phyloP scores from a whole-genome alignment of 176 grass and related monocot genomes.

The Carex kokanica region DNA sequence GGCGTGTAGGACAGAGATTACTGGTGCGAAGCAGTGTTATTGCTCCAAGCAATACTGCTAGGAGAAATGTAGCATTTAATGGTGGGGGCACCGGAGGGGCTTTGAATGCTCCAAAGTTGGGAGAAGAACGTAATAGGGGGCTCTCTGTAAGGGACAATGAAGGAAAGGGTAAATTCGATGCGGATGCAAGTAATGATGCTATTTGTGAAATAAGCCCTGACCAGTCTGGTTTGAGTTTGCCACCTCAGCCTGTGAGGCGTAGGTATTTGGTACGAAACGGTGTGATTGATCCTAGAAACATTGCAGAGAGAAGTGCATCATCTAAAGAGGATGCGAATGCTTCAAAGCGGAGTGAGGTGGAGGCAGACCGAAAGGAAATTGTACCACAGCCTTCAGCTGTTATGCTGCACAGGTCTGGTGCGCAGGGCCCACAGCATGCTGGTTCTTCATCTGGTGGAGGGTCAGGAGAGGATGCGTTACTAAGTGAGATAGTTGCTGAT shows the following conservation, averaged over 20 bases:
- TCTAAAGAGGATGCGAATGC: slow-evolving; percentile 30
- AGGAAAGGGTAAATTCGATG: slow-evolving; percentile 27
- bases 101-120: slow-evolving; percentile 17
- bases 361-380: slow-evolving; percentile 27
- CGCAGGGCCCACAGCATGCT: neutral
- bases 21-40: slow-evolving; percentile 61
- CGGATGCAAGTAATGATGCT: slow-evolving; percentile 16
- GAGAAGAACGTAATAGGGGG: slow-evolving; percentile 33
- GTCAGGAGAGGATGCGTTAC: neutral
- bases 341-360: slow-evolving; percentile 28
- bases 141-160: slow-evolving; percentile 21
- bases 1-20: slow-evolving; percentile 44
- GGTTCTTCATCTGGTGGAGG: neutral
- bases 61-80: slow-evolving; percentile 14
- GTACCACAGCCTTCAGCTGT: slow-evolving; percentile 40
- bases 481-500: slow-evolving; percentile 16
- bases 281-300: slow-evolving; percentile 30
- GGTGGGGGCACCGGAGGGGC: slow-evolving; percentile 20
- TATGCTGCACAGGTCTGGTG: slow-evolving; percentile 8
- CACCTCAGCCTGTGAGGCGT: slow-evolving; percentile 31
- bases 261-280: slow-evolving; percentile 23
- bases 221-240: slow-evolving; percentile 45
- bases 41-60: slow-evolving; percentile 52
- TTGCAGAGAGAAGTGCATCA: slow-evolving; percentile 20
- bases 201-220: slow-evolving; percentile 30